phyloP scores from a whole-genome alignment of 2,329 filamentous ascomycete genomes.

The Fusarium cicatricum region DNA sequence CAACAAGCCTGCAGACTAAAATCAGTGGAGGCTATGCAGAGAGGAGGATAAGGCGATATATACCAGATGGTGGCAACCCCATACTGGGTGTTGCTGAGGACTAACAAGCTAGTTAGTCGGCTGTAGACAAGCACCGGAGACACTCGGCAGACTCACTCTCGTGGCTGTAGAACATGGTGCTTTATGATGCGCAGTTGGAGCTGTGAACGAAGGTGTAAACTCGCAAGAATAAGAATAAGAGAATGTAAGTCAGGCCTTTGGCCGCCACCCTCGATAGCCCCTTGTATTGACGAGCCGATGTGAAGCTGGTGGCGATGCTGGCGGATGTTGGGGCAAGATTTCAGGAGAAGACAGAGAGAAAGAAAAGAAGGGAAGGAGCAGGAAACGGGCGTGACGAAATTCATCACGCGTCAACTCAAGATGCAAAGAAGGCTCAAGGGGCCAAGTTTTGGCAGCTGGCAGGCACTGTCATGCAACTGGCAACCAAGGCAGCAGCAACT shows the following conservation, averaged over 20 bases:
- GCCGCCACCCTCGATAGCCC: background rate
- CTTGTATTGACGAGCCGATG: background rate
- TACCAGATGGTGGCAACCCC: slow-evolving; percentile 96
- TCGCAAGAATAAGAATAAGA: background rate
- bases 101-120: slow-evolving; percentile 50
- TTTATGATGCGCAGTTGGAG: background rate
- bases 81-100: slow-evolving; percentile 86
- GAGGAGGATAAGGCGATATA: slow-evolving; percentile 37
- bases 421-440: background rate
- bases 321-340: slow-evolving; percentile 10
- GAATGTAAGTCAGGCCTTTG: background rate
- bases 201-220: background rate
- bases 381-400: slow-evolving; percentile 5
- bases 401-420: slow-evolving; percentile 7
- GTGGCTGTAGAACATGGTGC: slow-evolving; percentile 90
- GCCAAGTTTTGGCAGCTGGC: slow-evolving; percentile 18
- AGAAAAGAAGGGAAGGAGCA: slow-evolving; percentile 6
- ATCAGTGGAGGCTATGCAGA: background rate
- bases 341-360: slow-evolving; percentile 5
- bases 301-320: slow-evolving; percentile 14
- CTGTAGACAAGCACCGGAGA: background rate
- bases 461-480: slow-evolving; percentile 25
- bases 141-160: slow-evolving; percentile 70
- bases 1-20: slow-evolving; percentile 75
- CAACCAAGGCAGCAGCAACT: slow-evolving; percentile 23